Base-by-base conservation (phyloP, 1,139 yeast species). In the Casaregolazyma suthepensis region DNA sequence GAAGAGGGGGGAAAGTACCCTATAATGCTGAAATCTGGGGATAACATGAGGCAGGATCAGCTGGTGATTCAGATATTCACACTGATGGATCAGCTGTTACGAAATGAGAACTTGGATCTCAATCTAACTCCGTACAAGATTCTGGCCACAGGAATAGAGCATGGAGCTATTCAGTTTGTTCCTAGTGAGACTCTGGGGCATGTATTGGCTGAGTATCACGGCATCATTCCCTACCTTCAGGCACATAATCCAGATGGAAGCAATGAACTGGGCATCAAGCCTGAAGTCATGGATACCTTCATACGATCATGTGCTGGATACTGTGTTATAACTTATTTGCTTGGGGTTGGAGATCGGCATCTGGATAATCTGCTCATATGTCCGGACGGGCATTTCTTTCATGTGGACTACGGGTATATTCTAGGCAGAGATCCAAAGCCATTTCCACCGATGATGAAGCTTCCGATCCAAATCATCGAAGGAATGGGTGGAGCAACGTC, bases 261-360 rank as follows among this genome's bases (percentile, higher is more conserved):
- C 68, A 80, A 83, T 0, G 87, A 85, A 43, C 73, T 86, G 43
- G 95, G 95, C 0, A 95, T 93, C 0, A 78, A 82, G 17, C 76
- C 83, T 0, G 79, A 79, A 57, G 85, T 84, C 0, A 89, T 93
- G 96, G 99, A 93, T 61, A 93, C 87, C 59, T 94, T 88, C 70
- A 94, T 94, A 13, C 81, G 91, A 59, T 89, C 97, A 2, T 90
- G 98, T 69, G 99, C 99, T 29, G 99, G 99, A 0, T 93, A 94
- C 67, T 93, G 98, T 75, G 99, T 94, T 1, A 88, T 94, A 40
- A 94, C 99, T 0, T 94, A 94, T 64, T 73, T 94, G 5, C 72
- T 94, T 12, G 99, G 99, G 3, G 97, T 94, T 10, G 99, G 99
- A 18, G 99, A 94, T 70, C 78, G 99, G 53, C 99, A 94, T 72